Conservation (phyloP, 2,329 filamentous ascomycete species). For the Exserohilum rostratum region DNA sequence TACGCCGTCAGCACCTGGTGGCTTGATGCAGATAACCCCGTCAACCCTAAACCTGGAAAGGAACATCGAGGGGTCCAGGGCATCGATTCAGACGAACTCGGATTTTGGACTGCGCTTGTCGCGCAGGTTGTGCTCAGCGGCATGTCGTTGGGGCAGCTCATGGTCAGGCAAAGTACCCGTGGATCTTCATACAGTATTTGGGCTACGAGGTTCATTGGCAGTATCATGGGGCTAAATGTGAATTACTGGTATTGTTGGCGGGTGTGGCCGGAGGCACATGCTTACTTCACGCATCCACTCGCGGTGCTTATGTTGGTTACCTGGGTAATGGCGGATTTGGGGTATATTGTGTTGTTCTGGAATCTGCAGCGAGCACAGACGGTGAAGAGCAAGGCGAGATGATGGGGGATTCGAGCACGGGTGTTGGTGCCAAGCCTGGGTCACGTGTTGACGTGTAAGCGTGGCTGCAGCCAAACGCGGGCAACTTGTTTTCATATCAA, state of each 20-base stretch:
- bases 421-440: neutral
- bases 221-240: constrained; percentile 66
- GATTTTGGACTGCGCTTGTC: constrained; percentile 57
- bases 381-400: neutral
- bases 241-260: constrained; percentile 61
- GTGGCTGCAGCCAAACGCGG: constrained; percentile 8
- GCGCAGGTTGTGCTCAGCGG: constrained; percentile 53
- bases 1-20: constrained; percentile 57
- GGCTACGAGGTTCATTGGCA: constrained; percentile 79
- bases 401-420: neutral
- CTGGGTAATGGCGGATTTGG: constrained; percentile 52
- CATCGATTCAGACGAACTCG: constrained; percentile 58
- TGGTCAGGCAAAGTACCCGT: constrained; percentile 56
- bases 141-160: constrained; percentile 52
- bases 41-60: constrained; percentile 54
- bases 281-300: constrained; percentile 54
- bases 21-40: constrained; percentile 52
- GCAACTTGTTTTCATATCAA: neutral
- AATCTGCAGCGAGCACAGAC: constrained; percentile 9
- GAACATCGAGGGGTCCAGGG: constrained; percentile 41
- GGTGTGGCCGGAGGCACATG: constrained; percentile 57
- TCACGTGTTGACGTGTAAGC: constrained; percentile 33
- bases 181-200: constrained; percentile 72
- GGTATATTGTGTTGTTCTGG: constrained; percentile 54
- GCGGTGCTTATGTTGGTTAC: constrained; percentile 53